Conservation (phyloP, 306 rosid genomes). For the Cajanus cajan region DNA sequence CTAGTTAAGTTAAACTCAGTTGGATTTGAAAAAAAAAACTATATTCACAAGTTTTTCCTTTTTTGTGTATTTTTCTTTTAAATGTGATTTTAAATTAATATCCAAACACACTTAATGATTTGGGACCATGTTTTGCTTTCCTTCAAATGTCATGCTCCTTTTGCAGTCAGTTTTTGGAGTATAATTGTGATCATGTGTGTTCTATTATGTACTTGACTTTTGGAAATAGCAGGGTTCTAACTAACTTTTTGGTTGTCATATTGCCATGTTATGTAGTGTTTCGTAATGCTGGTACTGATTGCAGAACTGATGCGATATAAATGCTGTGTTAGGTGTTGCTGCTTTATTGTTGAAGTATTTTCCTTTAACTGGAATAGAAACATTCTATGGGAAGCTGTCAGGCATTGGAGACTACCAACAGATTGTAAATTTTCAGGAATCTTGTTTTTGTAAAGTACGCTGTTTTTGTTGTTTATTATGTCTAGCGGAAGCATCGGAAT, state of each 20-base stretch:
- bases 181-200: background rate
- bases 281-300: slow-evolving; percentile 28
- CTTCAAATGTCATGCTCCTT: background rate
- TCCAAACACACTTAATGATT: too few species aligned
- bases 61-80: too few species aligned
- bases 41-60: too few species aligned
- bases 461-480: slow-evolving; percentile 45
- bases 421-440: slow-evolving; percentile 53
- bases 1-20: too few species aligned
- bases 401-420: slow-evolving; percentile 38
- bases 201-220: background rate
- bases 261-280: background rate
- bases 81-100: too few species aligned
- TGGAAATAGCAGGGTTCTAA: background rate
- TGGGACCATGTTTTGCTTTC: background rate
- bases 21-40: too few species aligned
- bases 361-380: slow-evolving; percentile 36
- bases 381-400: slow-evolving; percentile 42
- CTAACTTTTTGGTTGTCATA: background rate
- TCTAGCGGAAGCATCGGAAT: slow-evolving; percentile 44
- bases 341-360: slow-evolving; percentile 36
- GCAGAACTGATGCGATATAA: slow-evolving; percentile 38
- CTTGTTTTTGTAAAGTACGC: slow-evolving; percentile 61
- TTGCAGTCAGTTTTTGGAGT: background rate
- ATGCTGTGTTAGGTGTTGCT: slow-evolving; percentile 43